Percentiles rank a stretch among this genome's conserved stretches.
Conservation (phyloP, 805 yeast genomes). For the Candida alai region DNA sequence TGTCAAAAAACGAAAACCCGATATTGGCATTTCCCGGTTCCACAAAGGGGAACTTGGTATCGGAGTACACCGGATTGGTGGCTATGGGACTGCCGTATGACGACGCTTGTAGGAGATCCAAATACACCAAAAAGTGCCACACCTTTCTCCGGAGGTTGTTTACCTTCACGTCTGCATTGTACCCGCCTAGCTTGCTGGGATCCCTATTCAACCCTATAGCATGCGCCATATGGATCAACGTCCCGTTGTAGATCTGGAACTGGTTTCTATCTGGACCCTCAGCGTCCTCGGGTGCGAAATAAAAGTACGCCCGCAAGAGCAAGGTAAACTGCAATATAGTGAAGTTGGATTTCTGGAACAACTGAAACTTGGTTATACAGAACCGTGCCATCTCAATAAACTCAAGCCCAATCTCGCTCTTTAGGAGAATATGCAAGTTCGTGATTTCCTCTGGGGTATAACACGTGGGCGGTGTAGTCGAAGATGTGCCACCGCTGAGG, state of each 20-base stretch:
- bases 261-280: slow-evolving; percentile 36
- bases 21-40: slow-evolving; percentile 34
- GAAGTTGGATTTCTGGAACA: slow-evolving; percentile 33
- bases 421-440: slow-evolving; percentile 30
- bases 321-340: slow-evolving; percentile 28
- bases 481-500: slow-evolving; percentile 1
- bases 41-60: slow-evolving; percentile 47
- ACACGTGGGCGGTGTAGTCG: slow-evolving; percentile 16
- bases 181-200: slow-evolving; percentile 23
- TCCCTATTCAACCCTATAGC: slow-evolving; percentile 39
- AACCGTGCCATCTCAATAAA: slow-evolving; percentile 47
- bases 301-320: slow-evolving; percentile 25
- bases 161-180: slow-evolving; percentile 17
- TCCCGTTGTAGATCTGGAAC: slow-evolving; percentile 22
- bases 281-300: slow-evolving; percentile 37
- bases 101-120: slow-evolving; percentile 44
- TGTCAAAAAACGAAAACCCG: slow-evolving; percentile 38
- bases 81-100: slow-evolving; percentile 46
- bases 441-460: slow-evolving; percentile 19
- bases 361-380: slow-evolving; percentile 52
- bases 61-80: slow-evolving; percentile 40
- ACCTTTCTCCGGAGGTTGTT: slow-evolving; percentile 53
- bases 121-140: slow-evolving; percentile 49
- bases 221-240: slow-evolving; percentile 35
- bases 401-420: slow-evolving; percentile 43